Evolutionary conservation across 441 rosid genomes (phyloP).

Genomic region (Erodium moschatum): DNA sequence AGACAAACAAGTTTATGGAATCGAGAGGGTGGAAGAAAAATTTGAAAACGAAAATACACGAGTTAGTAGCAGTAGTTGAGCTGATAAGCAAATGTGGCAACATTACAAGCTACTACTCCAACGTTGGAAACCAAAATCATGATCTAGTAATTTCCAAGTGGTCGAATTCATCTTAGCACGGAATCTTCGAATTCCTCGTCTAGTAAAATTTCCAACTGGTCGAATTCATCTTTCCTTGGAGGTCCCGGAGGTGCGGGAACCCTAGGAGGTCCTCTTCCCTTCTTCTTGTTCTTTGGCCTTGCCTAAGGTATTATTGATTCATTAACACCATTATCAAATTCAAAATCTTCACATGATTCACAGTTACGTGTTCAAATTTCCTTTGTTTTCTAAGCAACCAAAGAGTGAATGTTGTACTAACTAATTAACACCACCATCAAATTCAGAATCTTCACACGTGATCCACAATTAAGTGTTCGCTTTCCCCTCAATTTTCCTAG

Average conservation of each 20-base stretch:
- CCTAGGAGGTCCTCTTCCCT: constrained; percentile 13
- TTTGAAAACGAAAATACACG: neutral
- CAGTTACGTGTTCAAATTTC: too few species aligned
- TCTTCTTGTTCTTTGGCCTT: constrained; percentile 11
- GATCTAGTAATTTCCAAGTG: too few species aligned
- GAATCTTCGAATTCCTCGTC: neutral
- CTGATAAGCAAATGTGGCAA: constrained; percentile 1
- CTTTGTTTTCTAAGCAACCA: too few species aligned
- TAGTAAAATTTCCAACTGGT: neutral
- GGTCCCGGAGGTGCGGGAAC: constrained; percentile 9
- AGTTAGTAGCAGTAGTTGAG: neutral
- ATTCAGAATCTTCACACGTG: too few species aligned
- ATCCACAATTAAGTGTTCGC: too few species aligned
- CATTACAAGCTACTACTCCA: neutral
- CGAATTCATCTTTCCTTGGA: constrained; percentile 9
- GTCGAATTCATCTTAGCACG: too few species aligned
- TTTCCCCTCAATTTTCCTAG: too few species aligned
- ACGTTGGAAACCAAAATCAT: too few species aligned
- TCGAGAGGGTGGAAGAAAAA: neutral
- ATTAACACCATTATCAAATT: too few species aligned
- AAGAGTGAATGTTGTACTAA: too few species aligned
- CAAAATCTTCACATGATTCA: too few species aligned
- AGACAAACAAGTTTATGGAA: neutral
- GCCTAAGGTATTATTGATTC: neutral
- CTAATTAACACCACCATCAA: too few species aligned